Evolutionary conservation across 306 rosid genomes (phyloP), one percentile per base, ranked within the genome.

Genomic region (Comarum palustre): DNA sequence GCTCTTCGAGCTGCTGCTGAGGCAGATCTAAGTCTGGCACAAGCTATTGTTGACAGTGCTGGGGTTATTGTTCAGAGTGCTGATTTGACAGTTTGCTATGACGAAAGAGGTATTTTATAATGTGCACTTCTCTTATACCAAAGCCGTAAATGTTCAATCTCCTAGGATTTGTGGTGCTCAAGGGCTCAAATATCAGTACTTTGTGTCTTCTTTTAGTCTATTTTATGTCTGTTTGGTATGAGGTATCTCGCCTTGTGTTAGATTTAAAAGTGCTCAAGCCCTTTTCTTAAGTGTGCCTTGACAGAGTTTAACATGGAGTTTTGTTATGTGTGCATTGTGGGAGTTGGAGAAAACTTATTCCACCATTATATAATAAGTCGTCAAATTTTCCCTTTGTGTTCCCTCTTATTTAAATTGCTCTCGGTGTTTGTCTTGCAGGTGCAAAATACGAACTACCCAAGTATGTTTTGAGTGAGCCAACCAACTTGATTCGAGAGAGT

Each of bases 1-100:
- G 99, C 99, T 59, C 97, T 95, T 75, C 82, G 90, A 76, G 99
- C 99, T 75, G 99, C 97, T 69, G 97, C 96, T 8, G 99, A 95
- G 80, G 99, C 96, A 76, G 99, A 94, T 63, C 69, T 85, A 64
- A 71, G 83, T 69, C 90, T 95, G 65, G 95, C 97, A 48, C 99
- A 95, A 79, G 96, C 93, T 31, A 95, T 95, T 69, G 88, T 95
- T 52, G 97, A 95, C 75, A 88, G 97, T 78, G 99, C 96, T 17
- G 99, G 99, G 54, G 96, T 95, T 74, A 95, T 95, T 75, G 86
- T 91, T 72, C 99, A 90, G 78, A 95, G 89, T 88, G 86, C 91
- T 73, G 97, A 95, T 82, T 84, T 95, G 88, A 87, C 97, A 73
- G 79, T 91, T 69, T 95, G 97, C 85, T 95, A 91, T 68, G 99